These are phyloP conservation scores for Amaranthus palmeri DNA, from an alignment of 148 eudicot species.

Conservation along the genomic window DNA sequence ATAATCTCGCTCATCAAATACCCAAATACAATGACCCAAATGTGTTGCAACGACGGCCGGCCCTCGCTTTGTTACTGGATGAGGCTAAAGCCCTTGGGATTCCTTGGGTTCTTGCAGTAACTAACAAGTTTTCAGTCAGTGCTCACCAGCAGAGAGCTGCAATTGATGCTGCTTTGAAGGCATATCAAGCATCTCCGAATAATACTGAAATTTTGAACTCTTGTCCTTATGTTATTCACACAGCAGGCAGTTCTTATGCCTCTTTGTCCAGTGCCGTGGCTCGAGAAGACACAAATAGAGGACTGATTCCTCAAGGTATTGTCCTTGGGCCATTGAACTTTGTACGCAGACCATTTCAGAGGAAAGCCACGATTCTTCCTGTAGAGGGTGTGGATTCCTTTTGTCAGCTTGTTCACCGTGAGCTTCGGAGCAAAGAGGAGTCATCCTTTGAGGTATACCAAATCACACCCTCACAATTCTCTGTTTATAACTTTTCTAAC, in stretches of 20 bases:
- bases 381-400: constrained; percentile 79
- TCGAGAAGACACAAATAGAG: constrained; percentile 35
- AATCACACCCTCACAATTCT: neutral
- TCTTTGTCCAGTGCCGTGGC: constrained; percentile 41
- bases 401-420: constrained; percentile 65
- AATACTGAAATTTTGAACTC: constrained; percentile 74
- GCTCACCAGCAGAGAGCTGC: constrained; percentile 86
- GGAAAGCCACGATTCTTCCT: constrained; percentile 71
- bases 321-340: constrained; percentile 55
- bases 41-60: constrained; percentile 48
- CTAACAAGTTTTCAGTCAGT: constrained; percentile 87
- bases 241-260: constrained; percentile 46
- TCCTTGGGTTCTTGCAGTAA: constrained; percentile 96
- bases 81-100: constrained; percentile 96
- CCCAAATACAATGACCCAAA: constrained; percentile 59
- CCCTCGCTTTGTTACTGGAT: constrained; percentile 65
- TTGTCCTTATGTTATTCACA: constrained; percentile 78
- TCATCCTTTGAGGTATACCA: constrained; percentile 64
- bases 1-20: constrained; percentile 84
- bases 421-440: constrained; percentile 71
- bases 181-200: constrained; percentile 83
- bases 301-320: constrained; percentile 45
- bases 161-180: constrained; percentile 64
- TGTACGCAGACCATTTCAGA: constrained; percentile 78
- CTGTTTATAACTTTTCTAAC: neutral